Evolutionary conservation across 2,329 filamentous ascomycete genomes (phyloP), one percentile per base, ranked within the genome.

Genomic region (Scedosporium boydii): DNA sequence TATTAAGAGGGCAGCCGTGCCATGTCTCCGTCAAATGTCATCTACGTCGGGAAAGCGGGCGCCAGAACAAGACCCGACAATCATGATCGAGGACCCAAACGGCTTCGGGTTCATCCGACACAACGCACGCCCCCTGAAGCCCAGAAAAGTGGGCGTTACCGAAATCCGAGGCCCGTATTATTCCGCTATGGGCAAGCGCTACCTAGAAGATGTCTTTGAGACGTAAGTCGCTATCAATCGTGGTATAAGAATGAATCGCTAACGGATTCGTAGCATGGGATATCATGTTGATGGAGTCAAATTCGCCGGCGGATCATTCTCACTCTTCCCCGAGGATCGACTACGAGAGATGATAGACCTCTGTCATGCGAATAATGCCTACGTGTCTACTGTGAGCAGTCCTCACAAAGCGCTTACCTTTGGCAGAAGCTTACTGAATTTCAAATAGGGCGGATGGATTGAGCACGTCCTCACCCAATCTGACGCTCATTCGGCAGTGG

Each of bases 161-260:
- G 81, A 84, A 69, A 84, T 83, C 62, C 74, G 80, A 38, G 81
- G 81, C 0, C 81, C 80, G 6, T 83, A 83, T 68, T 84, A 83
- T 68, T 78, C 79, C 0, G 79, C 74, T 3, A 82, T 82, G 77
- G 80, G 80, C 1, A 80, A 79, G 64, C 72, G 77, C 46, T 81
- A 83, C 63, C 70, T 84, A 1, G 70, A 76, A 21, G 81, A 83
- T 72, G 74, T 83, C 3, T 72, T 83, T 1, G 80, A 82, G 64
- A 83, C 81, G 75, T 79, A 67, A 71, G 70, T 9, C 29, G 1
- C 29, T 46, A n/a, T 14, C 12, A 55, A 1, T n/a, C n/a, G 5
- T 18, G 4, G 14, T 41, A 2, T 42, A 34, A 6, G 16, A 18
- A 29, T 3, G 26, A 58, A 56, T 55, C 14, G 10, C 38, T n/a